Conservation (phyloP, 75 land plant species). For the Cunninghamia lanceolata region DNA sequence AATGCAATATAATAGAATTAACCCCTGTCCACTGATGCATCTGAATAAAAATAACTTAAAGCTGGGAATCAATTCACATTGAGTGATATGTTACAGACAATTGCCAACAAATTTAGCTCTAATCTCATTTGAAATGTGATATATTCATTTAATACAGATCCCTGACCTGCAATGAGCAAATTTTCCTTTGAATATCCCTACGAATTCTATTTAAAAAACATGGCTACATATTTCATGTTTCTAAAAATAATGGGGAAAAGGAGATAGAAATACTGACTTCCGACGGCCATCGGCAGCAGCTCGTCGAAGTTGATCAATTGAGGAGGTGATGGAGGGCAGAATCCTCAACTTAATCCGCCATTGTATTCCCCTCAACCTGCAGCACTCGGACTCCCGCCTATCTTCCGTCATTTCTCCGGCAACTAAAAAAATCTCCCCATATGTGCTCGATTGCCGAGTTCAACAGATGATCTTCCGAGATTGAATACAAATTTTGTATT, state of each 20-base stretch:
- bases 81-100: neutral
- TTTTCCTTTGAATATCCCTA: neutral
- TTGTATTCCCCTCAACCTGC: slow-evolving; percentile 24
- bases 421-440: neutral
- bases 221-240: neutral
- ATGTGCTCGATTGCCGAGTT: neutral
- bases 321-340: slow-evolving; percentile 8
- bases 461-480: neutral
- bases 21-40: neutral
- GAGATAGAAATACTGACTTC: slow-evolving; percentile 11
- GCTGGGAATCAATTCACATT: neutral
- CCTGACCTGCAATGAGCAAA: neutral
- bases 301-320: slow-evolving; percentile 22
- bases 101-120: neutral
- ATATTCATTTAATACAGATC: neutral
- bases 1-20: neutral
- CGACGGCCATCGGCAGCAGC: slow-evolving; percentile 32
- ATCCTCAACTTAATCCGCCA: slow-evolving; percentile 25
- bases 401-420: neutral
- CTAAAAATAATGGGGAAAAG: too few species aligned
- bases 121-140: neutral
- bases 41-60: neutral
- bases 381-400: neutral
- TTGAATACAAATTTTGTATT: neutral
- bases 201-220: neutral